phyloP scores from a whole-genome alignment of 768 basidiomycete species.

The Termitomyces sp. region DNA sequence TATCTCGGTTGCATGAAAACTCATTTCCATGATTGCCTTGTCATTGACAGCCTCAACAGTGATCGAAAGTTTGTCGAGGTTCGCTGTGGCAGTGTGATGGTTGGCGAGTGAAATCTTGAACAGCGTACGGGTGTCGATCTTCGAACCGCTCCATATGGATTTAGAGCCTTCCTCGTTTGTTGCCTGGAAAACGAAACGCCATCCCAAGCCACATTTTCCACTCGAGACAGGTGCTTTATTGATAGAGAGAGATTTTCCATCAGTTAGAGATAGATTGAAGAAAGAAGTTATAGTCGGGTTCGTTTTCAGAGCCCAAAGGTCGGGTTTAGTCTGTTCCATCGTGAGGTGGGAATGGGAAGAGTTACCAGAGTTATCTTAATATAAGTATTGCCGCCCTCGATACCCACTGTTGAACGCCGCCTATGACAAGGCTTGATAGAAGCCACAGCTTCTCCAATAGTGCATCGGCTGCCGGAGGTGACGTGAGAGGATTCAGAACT shows the following conservation, averaged over 20 bases:
- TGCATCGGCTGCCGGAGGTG: neutral
- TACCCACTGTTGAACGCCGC: neutral
- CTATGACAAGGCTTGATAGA: neutral
- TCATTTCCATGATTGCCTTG: neutral
- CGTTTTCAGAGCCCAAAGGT: neutral
- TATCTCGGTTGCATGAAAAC: neutral
- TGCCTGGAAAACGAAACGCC: slow-evolving; percentile 1
- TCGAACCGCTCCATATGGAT: neutral
- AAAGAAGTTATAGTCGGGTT: neutral
- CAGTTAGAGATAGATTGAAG: neutral
- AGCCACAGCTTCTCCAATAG: neutral
- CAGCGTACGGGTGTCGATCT: neutral
- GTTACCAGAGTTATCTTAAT: neutral
- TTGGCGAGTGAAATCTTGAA: slow-evolving; percentile 7
- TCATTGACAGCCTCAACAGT: neutral
- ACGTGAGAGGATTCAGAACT: no score
- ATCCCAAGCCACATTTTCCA: slow-evolving; percentile 9
- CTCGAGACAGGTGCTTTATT: neutral
- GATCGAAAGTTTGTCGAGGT: neutral
- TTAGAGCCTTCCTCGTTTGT: neutral
- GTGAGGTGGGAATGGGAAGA: neutral
- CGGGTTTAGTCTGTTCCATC: neutral
- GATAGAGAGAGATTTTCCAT: neutral
- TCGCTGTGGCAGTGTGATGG: neutral
- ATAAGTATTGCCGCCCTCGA: neutral